Evolutionary conservation across 2,329 filamentous ascomycete genomes (phyloP).

Genomic region (Aschersonia sp.): DNA sequence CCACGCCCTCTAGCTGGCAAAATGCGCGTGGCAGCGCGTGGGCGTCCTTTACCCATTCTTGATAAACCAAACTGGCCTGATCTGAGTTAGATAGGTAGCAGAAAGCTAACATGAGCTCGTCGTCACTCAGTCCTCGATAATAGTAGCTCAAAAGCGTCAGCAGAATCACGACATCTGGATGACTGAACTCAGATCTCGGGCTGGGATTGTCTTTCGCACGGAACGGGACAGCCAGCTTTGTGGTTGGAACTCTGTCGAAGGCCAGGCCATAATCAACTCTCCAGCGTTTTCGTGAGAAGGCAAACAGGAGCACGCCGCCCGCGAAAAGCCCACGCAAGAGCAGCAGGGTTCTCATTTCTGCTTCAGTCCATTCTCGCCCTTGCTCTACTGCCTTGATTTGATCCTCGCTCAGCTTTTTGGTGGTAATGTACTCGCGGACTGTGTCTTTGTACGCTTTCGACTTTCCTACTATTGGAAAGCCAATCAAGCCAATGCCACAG

Average conservation of each 20-base stretch:
- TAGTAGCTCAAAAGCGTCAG: slow-evolving; percentile 43
- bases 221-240: slow-evolving; percentile 41
- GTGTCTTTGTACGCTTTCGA: slow-evolving; percentile 13
- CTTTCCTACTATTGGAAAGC: slow-evolving; percentile 26
- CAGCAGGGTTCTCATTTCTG: slow-evolving; percentile 20
- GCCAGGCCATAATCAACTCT: slow-evolving; percentile 46
- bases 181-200: slow-evolving; percentile 43
- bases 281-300: slow-evolving; percentile 41
- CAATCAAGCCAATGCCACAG: slow-evolving; percentile 17
- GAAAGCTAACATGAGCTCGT: slow-evolving; percentile 33
- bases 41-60: slow-evolving; percentile 27
- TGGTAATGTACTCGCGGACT: slow-evolving; percentile 29
- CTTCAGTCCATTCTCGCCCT: slow-evolving; percentile 14
- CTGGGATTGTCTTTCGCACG: slow-evolving; percentile 43
- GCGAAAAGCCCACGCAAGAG: slow-evolving; percentile 39
- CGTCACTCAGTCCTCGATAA: slow-evolving; percentile 35
- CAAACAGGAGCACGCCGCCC: slow-evolving; percentile 33
- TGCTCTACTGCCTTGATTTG: slow-evolving; percentile 22
- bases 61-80: slow-evolving; percentile 35
- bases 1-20: slow-evolving; percentile 33
- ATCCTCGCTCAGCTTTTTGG: slow-evolving; percentile 9
- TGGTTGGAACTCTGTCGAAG: slow-evolving; percentile 14
- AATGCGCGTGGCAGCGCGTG: slow-evolving; percentile 20
- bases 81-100: slow-evolving; percentile 32
- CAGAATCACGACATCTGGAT: slow-evolving; percentile 41